These are phyloP conservation scores for Candida sanyiensis DNA, from an alignment of 805 yeast genomes.

Conservation along the genomic window DNA sequence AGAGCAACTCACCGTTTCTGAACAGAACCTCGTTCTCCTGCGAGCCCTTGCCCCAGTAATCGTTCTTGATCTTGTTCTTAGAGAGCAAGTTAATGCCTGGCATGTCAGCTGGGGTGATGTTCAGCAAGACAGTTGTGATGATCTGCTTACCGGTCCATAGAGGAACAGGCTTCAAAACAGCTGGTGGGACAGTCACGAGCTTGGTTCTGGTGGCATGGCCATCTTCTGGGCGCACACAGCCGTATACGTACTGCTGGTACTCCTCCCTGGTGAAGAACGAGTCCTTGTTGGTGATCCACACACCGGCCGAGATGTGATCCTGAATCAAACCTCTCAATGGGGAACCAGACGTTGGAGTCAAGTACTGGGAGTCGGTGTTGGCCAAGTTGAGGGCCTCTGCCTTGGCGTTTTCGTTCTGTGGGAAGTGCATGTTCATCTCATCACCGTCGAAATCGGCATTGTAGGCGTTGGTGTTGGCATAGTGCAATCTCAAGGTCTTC, in stretches of 20 bases:
- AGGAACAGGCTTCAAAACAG: conserved; percentile 79
- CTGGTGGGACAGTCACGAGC: conserved; percentile 81
- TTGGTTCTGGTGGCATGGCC: conserved; percentile 77
- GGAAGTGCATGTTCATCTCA: conserved; percentile 99
- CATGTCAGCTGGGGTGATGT: conserved; percentile 78
- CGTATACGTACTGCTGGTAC: conserved; percentile 90
- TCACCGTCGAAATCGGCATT: conserved; percentile 99
- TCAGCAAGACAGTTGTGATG: conserved; percentile 83
- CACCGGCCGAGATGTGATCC: conserved; percentile 98
- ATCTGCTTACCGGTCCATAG: conserved; percentile 98
- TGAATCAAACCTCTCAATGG: conserved; percentile 98
- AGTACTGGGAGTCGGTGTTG: conserved; percentile 93
- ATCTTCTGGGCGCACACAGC: conserved; percentile 95
- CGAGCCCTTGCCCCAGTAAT: conserved; percentile 88
- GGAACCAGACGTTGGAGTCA: conserved; percentile 97
- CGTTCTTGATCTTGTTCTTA: conserved; percentile 85
- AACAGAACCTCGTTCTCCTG: conserved; percentile 82
- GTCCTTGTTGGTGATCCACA: conserved; percentile 94
- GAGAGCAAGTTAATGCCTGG: conserved; percentile 88
- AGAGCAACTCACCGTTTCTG: conserved; percentile 77
- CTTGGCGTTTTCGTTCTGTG: conserved; percentile 94
- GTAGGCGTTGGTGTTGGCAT: conserved; percentile 98
- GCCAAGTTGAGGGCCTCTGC: conserved; percentile 95
- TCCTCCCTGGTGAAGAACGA: conserved; percentile 83
- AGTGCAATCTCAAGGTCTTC: conserved; percentile 91